phyloP scores from a whole-genome alignment of 257 asterid species.

The Nicotiana knightiana region DNA sequence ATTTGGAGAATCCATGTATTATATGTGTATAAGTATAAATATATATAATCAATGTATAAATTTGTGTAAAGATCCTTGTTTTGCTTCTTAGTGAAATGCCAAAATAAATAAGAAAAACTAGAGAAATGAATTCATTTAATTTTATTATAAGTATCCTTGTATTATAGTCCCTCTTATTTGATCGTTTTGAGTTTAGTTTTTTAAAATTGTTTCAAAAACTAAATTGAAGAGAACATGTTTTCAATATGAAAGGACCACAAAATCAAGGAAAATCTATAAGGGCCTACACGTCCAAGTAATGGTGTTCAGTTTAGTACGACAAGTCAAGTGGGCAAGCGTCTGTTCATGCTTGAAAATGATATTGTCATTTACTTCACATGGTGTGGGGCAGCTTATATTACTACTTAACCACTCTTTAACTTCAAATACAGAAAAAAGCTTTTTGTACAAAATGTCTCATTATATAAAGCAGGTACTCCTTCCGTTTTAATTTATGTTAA shows the following conservation, averaged over 20 bases:
- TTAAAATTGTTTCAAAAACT: neutral
- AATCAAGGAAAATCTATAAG: neutral
- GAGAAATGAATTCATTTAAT: neutral
- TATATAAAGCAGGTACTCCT: no score
- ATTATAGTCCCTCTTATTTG: neutral
- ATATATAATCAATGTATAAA: no score
- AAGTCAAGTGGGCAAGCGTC: neutral
- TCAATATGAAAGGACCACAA: neutral
- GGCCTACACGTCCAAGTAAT: neutral
- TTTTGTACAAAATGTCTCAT: neutral
- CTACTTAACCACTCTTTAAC: neutral
- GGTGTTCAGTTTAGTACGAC: neutral
- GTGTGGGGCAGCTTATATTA: neutral
- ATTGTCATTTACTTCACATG: constrained; percentile 2
- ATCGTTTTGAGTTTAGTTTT: neutral
- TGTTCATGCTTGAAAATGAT: neutral
- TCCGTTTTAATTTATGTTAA: no score
- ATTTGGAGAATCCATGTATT: no score
- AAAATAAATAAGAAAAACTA: no score
- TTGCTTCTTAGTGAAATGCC: neutral
- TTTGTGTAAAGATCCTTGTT: no score
- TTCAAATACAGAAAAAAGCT: neutral
- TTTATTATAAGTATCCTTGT: neutral
- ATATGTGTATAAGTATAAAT: no score
- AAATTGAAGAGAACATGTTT: neutral